phyloP scores from a whole-genome alignment of 345 rosid genomes.

The Corchorus capsularis region DNA sequence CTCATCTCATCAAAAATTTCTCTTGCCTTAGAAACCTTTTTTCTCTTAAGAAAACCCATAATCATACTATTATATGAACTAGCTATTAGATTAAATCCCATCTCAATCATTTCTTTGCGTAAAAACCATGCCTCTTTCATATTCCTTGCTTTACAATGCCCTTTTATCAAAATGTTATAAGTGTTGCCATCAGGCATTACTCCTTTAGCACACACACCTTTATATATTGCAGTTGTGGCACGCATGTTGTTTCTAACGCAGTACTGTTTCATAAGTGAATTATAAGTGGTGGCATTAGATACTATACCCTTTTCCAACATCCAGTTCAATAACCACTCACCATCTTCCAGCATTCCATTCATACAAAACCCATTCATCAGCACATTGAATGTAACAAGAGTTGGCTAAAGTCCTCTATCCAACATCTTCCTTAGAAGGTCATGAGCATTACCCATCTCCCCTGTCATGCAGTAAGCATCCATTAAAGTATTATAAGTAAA shows the following conservation, averaged over 20 bases:
- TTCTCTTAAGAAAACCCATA: constrained; percentile 75
- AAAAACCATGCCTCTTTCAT: constrained; percentile 97
- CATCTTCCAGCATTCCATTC: constrained; percentile 81
- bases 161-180: constrained; percentile 75
- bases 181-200: constrained; percentile 73
- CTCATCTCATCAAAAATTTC: constrained; percentile 76
- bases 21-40: constrained; percentile 70
- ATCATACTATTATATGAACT: constrained; percentile 70
- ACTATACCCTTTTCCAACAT: constrained; percentile 77
- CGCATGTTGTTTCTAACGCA: constrained; percentile 60
- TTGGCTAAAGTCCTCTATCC: constrained; percentile 68
- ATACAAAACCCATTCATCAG: constrained; percentile 88
- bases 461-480: constrained; percentile 77
- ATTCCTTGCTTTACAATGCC: constrained; percentile 97
- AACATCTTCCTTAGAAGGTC: constrained; percentile 75
- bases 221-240: constrained; percentile 50
- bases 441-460: constrained; percentile 70
- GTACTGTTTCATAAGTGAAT: constrained; percentile 79
- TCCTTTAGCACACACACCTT: constrained; percentile 60
- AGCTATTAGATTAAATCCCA: constrained; percentile 58
- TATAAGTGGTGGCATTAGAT: constrained; percentile 80
- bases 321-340: constrained; percentile 77
- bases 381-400: constrained; percentile 80
- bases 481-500: constrained; percentile 82
- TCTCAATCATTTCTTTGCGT: constrained; percentile 61